Base-by-base conservation (phyloP, 257 asterid species). In the Plantago ovata region DNA sequence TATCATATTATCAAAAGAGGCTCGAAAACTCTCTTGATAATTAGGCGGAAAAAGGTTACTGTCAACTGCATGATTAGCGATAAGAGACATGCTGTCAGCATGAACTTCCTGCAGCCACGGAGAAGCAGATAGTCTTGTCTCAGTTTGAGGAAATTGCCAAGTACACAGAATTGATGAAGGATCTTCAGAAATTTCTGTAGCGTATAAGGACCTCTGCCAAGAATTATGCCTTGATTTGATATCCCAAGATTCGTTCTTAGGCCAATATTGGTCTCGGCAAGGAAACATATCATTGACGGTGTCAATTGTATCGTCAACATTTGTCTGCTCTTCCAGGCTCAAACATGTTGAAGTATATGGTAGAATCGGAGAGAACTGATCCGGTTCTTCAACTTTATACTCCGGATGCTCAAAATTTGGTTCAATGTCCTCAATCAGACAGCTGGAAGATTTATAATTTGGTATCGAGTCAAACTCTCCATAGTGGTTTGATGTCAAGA, bases 61-160 rank as follows among this genome's bases (percentile, higher is more conserved):
- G 52, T 68, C 59, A 56, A 49, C 23, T 48, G 49, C 61, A 61
- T 67, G 77, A 54, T 70, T 75, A 19, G 16, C 56, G 36, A 40
- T 68, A 50, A 61, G 58, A 61, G 54, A 40, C 46, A 54, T 36
- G 14, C 60, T 21, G 45, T 70, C 69, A 46, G 60, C 61, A n/a
- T 50, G 52, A 58, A 70, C 60, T 50, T 66, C 70, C 69, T 72
- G 65, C 51, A 60, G 57, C 13, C 38, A 24, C 9, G 72, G 42
- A 43, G 47, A 21, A 55, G 72, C 64, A 64, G 4, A 42, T 36
- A 72, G 38, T 20, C 58, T 62, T 42, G 60, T 66, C 55, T 66
- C 62, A 21, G 22, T 68, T 52, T 21, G 59, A 63, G 87, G 89
- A 61, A 67, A 69, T 54, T 59, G 74, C 66, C 69, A 57, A 33